Evolutionary conservation across 805 yeast species (phyloP), one percentile per base, ranked within the genome.

Genomic region (Ascoidea rubescens): DNA sequence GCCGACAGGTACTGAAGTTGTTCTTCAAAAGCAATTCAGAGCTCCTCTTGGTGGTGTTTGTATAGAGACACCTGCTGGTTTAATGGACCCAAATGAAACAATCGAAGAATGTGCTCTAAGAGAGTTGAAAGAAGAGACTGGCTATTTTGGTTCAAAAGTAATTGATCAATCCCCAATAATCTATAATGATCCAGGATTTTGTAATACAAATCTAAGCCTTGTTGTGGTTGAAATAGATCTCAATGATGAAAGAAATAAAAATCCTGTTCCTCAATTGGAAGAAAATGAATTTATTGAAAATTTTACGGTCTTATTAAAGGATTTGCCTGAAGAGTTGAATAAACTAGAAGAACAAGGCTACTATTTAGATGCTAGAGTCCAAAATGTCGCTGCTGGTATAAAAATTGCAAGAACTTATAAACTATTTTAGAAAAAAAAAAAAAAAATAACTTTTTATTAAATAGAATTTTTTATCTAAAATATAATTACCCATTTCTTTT

Each of bases 51-150:
- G 76, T 51, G 91, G 88, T 17, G 87, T 91, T 5, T 84, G 95
- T 61, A 80, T 91, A 56, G 99, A 91, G 66, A 75, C 90, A 64
- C 99, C 99, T 0, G 99, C 99, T 0, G 99, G 99, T 0, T 71
- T 91, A 56, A 77, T 93, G 46, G 99, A 91, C 64, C 87, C 90
- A 1, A 75, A 78, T 51, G 98, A 93, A 64, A 64, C 82, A 1
- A 66, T 87, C 31, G 89, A 81, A 57, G 67, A 77, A 5, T 88
- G 96, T 45, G 98, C 99, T 0, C 71, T 82, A 51, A 75, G 99
- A 56, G 99, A 91, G 65, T 68, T 91, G 57, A 75, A 76, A 49
- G 99, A 91, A 65, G 99, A 91, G 63, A 90, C 98, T 0, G 99
- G 99, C 0, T 90, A 85, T 63, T 70, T 82, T 48, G 97, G 97